Conservation (phyloP, 2,329 filamentous ascomycete species). For the Chaetomium sp. region DNA sequence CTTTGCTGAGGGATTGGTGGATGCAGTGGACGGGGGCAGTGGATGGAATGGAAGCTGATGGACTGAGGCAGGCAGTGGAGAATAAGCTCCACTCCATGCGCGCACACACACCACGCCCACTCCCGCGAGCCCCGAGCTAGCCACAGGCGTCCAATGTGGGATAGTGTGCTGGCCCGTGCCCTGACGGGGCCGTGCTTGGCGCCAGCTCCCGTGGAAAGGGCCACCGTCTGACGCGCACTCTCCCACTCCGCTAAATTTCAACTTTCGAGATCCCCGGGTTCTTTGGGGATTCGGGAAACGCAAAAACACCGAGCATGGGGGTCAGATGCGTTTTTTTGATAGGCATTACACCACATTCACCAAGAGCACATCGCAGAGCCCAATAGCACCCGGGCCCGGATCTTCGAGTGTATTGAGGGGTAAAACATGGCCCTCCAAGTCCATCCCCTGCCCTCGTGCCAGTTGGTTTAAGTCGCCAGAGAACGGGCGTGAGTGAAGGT, state of each 20-base stretch:
- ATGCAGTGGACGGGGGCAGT: neutral
- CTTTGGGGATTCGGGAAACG: neutral
- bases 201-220: neutral
- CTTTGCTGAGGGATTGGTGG: slow-evolving; percentile 23
- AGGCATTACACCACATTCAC: no score
- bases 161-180: slow-evolving; percentile 20
- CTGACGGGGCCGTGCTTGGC: neutral
- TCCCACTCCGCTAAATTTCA: neutral
- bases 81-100: neutral
- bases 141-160: slow-evolving; percentile 9
- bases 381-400: no score
- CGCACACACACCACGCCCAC: neutral
- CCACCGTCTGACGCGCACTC: neutral
- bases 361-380: no score
- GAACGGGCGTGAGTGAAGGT: no score
- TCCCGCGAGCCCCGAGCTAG: neutral
- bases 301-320: neutral
- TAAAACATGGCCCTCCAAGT: no score
- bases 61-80: slow-evolving; percentile 14
- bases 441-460: no score
- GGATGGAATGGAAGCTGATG: slow-evolving; percentile 16
- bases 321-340: no score
- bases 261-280: neutral
- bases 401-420: no score
- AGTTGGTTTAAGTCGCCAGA: no score